Conservation (phyloP, 257 asterid species). For the Gentiana macrophylla region DNA sequence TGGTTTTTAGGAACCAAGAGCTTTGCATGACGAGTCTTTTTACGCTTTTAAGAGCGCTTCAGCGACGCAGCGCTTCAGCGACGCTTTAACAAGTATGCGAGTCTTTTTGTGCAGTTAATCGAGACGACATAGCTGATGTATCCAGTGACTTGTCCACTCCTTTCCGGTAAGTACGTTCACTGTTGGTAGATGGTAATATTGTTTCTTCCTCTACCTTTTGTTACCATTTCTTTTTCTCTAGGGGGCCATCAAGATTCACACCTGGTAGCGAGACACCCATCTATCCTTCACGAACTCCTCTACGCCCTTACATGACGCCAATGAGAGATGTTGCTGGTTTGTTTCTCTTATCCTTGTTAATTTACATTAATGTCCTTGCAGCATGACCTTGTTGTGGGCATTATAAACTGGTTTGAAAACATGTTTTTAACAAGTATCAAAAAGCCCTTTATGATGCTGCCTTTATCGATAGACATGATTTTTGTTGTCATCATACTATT, state of each 20-base stretch:
- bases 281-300: constrained; percentile 94
- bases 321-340: constrained; percentile 91
- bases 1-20: not conserved
- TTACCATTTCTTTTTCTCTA: constrained; percentile 16
- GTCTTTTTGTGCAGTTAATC: constrained; percentile 67
- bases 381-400: too few species aligned
- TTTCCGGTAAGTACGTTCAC: constrained; percentile 33
- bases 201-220: constrained; percentile 9
- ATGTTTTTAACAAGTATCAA: too few species aligned
- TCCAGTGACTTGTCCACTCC: constrained; percentile 58
- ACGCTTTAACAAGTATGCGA: too few species aligned
- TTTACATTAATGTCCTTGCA: too few species aligned
- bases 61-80: too few species aligned
- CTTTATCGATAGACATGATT: not conserved
- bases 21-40: constrained; percentile 3
- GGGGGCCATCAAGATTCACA: constrained; percentile 79
- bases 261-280: constrained; percentile 92
- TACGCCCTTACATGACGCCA: constrained; percentile 92
- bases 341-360: not conserved
- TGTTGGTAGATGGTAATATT: not conserved
- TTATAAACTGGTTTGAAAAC: too few species aligned
- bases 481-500: constrained; percentile 11
- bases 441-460: too few species aligned
- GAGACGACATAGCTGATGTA: constrained; percentile 58
- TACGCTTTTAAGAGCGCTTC: too few species aligned